Conservation (phyloP, 257 asterid species). For the Phtheirospermum japonicum region DNA sequence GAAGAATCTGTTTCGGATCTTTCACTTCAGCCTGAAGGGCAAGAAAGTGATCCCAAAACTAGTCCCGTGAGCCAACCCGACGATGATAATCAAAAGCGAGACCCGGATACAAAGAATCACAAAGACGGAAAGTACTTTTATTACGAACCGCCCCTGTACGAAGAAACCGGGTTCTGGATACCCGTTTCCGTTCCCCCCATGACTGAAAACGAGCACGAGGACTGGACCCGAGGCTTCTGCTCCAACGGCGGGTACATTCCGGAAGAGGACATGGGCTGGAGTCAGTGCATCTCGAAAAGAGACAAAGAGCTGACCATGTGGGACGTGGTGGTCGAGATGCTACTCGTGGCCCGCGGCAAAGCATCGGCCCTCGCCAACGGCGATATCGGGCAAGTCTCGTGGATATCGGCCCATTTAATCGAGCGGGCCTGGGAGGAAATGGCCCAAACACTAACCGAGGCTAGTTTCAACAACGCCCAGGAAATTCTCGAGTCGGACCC, state of each 20-base stretch:
- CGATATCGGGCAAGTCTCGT: constrained; percentile 58
- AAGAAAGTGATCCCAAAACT: constrained; percentile 29
- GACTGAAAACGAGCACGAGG: constrained; percentile 79
- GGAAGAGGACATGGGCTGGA: constrained; percentile 64
- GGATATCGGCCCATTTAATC: constrained; percentile 65
- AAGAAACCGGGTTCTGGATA: constrained; percentile 95
- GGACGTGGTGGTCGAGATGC: constrained; percentile 92
- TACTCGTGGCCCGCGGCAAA: constrained; percentile 94
- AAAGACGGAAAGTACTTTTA: constrained; percentile 63
- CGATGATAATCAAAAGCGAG: neutral
- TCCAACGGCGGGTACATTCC: constrained; percentile 76
- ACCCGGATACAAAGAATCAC: constrained; percentile 27
- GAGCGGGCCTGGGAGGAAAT: constrained; percentile 98
- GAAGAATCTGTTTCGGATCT: constrained; percentile 33
- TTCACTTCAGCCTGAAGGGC: neutral
- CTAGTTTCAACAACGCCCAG: constrained; percentile 53
- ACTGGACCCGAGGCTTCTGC: constrained; percentile 75
- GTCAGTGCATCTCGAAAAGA: constrained; percentile 45
- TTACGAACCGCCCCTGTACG: constrained; percentile 73
- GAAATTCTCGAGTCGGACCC: constrained; percentile 89
- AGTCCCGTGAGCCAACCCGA: constrained; percentile 25
- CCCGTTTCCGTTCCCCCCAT: constrained; percentile 98
- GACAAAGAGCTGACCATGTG: constrained; percentile 94
- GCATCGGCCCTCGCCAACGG: constrained; percentile 64
- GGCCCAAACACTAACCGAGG: constrained; percentile 89